These are phyloP conservation scores for Epichloe festucae DNA, from an alignment of 2,329 filamentous ascomycete species.

Conservation along the genomic window DNA sequence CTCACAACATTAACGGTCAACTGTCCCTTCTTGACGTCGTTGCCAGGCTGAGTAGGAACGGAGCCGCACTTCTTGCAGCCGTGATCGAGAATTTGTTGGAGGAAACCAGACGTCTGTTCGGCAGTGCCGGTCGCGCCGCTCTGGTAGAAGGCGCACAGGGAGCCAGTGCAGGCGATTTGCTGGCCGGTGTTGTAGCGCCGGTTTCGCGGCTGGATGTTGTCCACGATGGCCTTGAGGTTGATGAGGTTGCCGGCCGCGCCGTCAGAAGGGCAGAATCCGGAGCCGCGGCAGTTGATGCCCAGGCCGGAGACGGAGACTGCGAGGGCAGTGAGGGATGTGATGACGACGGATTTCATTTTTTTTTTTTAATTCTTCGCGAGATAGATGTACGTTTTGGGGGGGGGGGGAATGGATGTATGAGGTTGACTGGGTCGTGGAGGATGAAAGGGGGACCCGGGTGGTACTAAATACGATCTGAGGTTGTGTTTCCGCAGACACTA, in stretches of 20 bases:
- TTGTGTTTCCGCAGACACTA: not conserved
- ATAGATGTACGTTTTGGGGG: too few relatives aligned
- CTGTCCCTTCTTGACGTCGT: constrained; percentile 9
- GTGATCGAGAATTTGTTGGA: constrained; percentile 7
- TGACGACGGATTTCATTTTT: not conserved
- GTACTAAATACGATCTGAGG: not conserved
- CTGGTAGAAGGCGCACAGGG: constrained; percentile 9
- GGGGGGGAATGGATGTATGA: too few relatives aligned
- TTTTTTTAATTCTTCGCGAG: too few relatives aligned
- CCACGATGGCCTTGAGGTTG: constrained; percentile 6
- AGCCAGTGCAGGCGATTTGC: constrained; percentile 9
- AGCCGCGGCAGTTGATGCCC: constrained; percentile 11
- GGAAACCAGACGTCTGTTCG: constrained; percentile 5
- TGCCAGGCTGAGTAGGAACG: constrained; percentile 8
- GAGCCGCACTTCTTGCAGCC: constrained; percentile 9
- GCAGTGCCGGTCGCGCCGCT: constrained; percentile 8
- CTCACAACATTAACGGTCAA: constrained; percentile 9
- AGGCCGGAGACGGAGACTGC: constrained; percentile 3
- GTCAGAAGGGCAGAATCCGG: constrained; percentile 7
- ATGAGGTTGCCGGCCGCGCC: constrained; percentile 6
- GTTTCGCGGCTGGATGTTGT: constrained; percentile 5
- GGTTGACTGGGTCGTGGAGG: too few relatives aligned
- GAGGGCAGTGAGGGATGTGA: constrained; percentile 3
- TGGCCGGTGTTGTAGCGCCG: constrained; percentile 7
- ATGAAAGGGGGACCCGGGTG: not conserved